Evolutionary conservation across 371 early-diverging fungal species (phyloP).

Genomic region (Syncephalastrum contaminatum): DNA sequence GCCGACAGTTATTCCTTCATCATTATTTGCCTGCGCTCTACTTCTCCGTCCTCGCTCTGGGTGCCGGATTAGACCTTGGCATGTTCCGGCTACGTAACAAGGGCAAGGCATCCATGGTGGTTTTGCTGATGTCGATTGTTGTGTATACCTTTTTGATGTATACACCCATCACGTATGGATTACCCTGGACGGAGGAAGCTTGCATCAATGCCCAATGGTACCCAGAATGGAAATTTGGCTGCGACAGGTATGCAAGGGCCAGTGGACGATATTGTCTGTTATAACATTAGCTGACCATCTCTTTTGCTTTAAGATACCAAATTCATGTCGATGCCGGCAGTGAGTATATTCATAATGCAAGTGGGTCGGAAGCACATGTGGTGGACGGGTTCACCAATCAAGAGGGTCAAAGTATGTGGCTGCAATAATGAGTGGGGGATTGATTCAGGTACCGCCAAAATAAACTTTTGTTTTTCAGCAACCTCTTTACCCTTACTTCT

Average conservation of each 20-base stretch:
- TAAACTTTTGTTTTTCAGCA: no score
- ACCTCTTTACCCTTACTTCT: conserved; percentile 4
- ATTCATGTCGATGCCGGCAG: no score
- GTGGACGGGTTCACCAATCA: background rate
- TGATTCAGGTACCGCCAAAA: no score
- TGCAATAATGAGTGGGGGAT: no score
- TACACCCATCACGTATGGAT: conserved; percentile 83
- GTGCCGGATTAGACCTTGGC: conserved; percentile 72
- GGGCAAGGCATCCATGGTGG: conserved; percentile 13
- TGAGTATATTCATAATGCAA: no score
- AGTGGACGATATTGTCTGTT: no score
- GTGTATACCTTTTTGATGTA: conserved; percentile 59
- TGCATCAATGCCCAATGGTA: conserved; percentile 37
- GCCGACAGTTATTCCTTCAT: conserved; percentile 95
- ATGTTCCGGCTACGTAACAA: conserved; percentile 5
- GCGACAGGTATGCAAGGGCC: conserved; percentile 19
- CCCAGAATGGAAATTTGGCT: conserved; percentile 21
- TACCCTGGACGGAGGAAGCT: conserved; percentile 59
- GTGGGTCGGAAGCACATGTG: no score
- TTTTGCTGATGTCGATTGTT: conserved; percentile 40
- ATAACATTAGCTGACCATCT: no score
- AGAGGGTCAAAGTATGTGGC: no score
- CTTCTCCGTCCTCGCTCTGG: conserved; percentile 73
- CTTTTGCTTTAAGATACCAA: no score
- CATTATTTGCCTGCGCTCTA: conserved; percentile 96